Evolutionary conservation across 2,329 filamentous ascomycete species (phyloP), one percentile per base, ranked within the genome.

Genomic region (Biscogniauxia mediterranea): DNA sequence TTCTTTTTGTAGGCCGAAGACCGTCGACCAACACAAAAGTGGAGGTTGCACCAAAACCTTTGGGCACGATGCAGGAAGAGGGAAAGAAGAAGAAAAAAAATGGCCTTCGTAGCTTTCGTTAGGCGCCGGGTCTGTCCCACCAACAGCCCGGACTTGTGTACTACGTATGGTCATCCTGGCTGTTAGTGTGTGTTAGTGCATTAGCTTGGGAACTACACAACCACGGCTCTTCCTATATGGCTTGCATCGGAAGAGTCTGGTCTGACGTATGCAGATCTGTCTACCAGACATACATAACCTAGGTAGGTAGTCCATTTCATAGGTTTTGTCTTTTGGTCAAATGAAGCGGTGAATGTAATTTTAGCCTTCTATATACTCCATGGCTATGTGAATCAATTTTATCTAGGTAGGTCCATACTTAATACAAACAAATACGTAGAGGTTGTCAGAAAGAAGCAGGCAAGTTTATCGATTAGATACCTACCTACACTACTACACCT

Each of bases 151-250:
- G 51, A 23, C 2, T 21, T 21, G 19, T 19, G 19, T 23, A 23
- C 5, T 23, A 5, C 2, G 23, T 21, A 15, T 26, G 19, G 51
- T 2, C 11, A 19, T 5, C 7, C 19, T 21, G 15, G 11, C 19
- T 23, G 51, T 52, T 52, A 52, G 51, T 9, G 51, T 17, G 19
- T 52, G 51, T 52, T 52, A 52, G 51, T 52, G 51, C 51, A 23
- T 52, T 52, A 52, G 23, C 19, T 1, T 13, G 19, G 5, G 19
- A 15, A 21, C 51, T 46, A 46, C 38, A 9, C 15, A 6, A 46
- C 38, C 38, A 46, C 38, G 38, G 38, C 38, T 46, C 15, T 5
- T n/a, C 38, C 2, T 46, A 17, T 46, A 46, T 46, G 38, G 38
- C 13, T 46, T 46, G 38, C 38, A 46, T 46, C 38, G 38, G 13